Base-by-base conservation (phyloP, 305 asterid genomes). In the Vinca major region DNA sequence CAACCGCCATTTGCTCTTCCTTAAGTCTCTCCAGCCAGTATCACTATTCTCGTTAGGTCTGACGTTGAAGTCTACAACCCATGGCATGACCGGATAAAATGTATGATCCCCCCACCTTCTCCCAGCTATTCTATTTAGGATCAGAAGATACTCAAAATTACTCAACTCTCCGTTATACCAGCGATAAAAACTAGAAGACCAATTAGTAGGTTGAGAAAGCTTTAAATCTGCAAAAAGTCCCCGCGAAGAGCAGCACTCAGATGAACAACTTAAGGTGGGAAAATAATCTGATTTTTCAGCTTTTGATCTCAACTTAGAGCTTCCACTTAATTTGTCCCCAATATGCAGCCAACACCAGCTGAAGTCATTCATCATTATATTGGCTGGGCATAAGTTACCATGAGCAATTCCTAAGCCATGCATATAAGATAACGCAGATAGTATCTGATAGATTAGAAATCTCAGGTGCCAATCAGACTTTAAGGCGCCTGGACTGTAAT, bases 81-180 rank as follows among this genome's bases (percentile, higher is more conserved):
- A 94, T 57, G 99, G 99, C 96, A 91, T 86, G 75, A 94, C 95
- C 7, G 86, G 85, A 74, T 88, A 80, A 82, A 94, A 94, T 17
- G 91, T 77, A 72, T 91, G 92, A 71, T 94, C 99, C 20, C 99
- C 96, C 99, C 99, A 94, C 76, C 96, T 86, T 81, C 99, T 84
- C 69, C 99, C 99, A 14, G 97, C 96, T 76, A 94, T 72, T 76
- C 76, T 86, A 81, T 89, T 94, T 78, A 94, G 75, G 79, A 91
- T 47, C 68, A 94, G 94, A 73, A 94, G 91, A 82, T 94, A 94
- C 76, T 91, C 96, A 75, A 94, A 94, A 80, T 94, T 94, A 80
- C 90, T 87, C 58, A 91, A 73, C 75, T 91, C 93, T 67, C 99
- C 96, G 60, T 80, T 91, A 93, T 93, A 89, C 99, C 99, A 94